Conservation (phyloP, 75 land plant species). For the Ceratopteris richardii region DNA sequence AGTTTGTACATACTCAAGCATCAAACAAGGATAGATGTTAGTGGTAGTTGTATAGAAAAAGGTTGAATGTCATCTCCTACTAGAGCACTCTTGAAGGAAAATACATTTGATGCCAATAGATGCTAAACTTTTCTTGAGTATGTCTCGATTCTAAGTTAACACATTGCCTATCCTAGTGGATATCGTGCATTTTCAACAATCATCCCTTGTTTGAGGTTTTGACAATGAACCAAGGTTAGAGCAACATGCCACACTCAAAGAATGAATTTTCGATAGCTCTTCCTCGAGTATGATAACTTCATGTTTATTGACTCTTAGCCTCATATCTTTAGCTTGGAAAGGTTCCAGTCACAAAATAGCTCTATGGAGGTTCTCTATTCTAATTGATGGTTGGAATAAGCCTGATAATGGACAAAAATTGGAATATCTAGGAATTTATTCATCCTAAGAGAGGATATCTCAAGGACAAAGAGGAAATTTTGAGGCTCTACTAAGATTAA, state of each 20-base stretch:
- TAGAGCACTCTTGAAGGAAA: conserved; percentile 59
- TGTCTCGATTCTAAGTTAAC: conserved; percentile 63
- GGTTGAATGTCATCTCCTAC: conserved; percentile 6
- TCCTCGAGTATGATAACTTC: conserved; percentile 38
- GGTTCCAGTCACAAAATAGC: conserved; percentile 5
- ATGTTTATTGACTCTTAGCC: neutral
- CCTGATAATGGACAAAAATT: conserved; percentile 50
- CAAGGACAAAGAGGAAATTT: conserved; percentile 41
- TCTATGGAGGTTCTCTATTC: conserved; percentile 23
- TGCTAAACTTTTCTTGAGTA: conserved; percentile 36
- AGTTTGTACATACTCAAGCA: too few relatives aligned
- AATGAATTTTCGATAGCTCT: conserved; percentile 53
- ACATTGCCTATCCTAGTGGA: conserved; percentile 76
- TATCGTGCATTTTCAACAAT: conserved; percentile 79
- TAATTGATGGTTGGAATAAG: conserved; percentile 51
- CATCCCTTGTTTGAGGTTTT: conserved; percentile 74
- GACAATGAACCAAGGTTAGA: conserved; percentile 38
- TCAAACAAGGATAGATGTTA: too few relatives aligned
- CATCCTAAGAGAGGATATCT: conserved; percentile 58
- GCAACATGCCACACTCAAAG: conserved; percentile 86
- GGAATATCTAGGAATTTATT: conserved; percentile 63
- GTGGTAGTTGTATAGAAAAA: neutral
- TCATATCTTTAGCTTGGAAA: neutral
- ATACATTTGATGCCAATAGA: conserved; percentile 78
- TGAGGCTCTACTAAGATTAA: conserved; percentile 79